phyloP scores from a whole-genome alignment of 768 basidiomycete species.

The Rhizopogon sp. region DNA sequence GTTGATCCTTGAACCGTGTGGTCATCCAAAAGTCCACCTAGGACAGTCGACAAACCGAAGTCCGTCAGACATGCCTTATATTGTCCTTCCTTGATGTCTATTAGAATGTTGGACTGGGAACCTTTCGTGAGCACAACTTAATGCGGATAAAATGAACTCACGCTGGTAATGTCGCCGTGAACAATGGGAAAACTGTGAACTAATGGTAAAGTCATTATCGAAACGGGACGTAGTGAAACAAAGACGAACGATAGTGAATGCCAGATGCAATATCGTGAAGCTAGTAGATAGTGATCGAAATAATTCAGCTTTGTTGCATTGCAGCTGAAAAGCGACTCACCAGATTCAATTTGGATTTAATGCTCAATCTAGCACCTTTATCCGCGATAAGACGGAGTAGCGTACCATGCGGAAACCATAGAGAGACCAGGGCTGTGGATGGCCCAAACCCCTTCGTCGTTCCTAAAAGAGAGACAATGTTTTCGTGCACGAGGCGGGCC shows the following conservation, averaged over 20 bases:
- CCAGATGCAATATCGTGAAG: conserved; percentile 10
- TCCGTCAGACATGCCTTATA: conserved; percentile 36
- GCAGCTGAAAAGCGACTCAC: not conserved
- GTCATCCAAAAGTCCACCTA: conserved; percentile 24
- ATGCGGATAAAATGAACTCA: not conserved
- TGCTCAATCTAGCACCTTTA: not conserved
- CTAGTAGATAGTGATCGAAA: not conserved
- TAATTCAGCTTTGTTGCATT: not conserved
- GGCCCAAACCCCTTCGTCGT: conserved; percentile 4
- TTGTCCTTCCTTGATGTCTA: conserved; percentile 4
- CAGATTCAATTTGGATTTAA: not conserved
- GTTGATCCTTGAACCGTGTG: conserved; percentile 18
- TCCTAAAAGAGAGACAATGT: conserved; percentile 15
- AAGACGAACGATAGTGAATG: conserved; percentile 6
- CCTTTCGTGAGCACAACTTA: too few relatives aligned
- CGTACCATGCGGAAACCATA: not conserved
- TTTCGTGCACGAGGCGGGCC: conserved; percentile 12
- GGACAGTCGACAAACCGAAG: conserved; percentile 39
- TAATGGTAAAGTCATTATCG: not conserved
- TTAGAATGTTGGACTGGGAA: conserved; percentile 13
- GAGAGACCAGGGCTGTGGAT: not conserved
- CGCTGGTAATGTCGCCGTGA: conserved; percentile 14
- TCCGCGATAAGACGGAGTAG: not conserved
- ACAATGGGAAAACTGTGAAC: conserved; percentile 12
- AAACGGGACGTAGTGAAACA: too few relatives aligned